A percentile compares a stretch with the other conserved stretches of the same genome.
Evolutionary conservation across 768 basidiomycete genomes (phyloP).

Genomic region (Auricularia sp.): DNA sequence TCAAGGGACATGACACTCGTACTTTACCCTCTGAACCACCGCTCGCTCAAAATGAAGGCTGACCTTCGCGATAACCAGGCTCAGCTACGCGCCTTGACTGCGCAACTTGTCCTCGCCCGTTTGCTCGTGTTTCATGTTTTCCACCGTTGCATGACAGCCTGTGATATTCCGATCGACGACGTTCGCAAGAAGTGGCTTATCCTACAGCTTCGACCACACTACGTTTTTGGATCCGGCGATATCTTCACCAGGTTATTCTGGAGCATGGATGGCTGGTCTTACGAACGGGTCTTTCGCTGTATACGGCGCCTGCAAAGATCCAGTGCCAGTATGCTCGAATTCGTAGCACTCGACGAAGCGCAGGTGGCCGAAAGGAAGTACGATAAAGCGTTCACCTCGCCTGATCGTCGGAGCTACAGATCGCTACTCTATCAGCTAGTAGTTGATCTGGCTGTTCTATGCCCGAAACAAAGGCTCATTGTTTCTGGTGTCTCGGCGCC

Average conservation of each 20-base stretch:
- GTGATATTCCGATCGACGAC: neutral
- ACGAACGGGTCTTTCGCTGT: neutral
- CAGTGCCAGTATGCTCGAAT: neutral
- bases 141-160: neutral
- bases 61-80: neutral
- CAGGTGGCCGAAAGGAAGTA: neutral
- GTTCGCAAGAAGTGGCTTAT: neutral
- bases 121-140: neutral
- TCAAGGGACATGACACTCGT: neutral
- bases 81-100: neutral
- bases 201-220: neutral
- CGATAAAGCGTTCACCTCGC: neutral
- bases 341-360: neutral
- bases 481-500: neutral
- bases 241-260: neutral
- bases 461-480: neutral
- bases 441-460: neutral
- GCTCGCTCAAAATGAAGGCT: neutral
- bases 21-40: neutral
- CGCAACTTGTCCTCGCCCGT: neutral
- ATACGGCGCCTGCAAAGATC: neutral
- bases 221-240: neutral
- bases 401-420: neutral
- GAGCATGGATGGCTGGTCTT: neutral
- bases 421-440: neutral